Evolutionary conservation across 768 basidiomycete genomes (phyloP).

Genomic region (Serendipita vermifera): DNA sequence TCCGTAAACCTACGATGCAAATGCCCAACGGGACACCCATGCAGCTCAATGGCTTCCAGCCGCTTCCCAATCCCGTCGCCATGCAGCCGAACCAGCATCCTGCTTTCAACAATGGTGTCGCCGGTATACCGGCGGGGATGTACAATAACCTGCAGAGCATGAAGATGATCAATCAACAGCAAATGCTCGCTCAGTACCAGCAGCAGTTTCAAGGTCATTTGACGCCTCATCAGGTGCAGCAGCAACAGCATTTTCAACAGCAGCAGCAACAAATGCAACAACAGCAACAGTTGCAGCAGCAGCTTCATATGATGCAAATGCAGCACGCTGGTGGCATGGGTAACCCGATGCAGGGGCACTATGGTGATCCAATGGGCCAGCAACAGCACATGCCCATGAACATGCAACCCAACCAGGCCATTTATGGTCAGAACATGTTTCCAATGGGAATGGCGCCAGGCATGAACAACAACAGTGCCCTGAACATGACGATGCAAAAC

Average conservation of each 20-base stretch:
- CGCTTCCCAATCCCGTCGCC: neutral
- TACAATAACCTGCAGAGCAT: slow-evolving; percentile 3
- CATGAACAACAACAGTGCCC: neutral
- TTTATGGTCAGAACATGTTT: slow-evolving; percentile 6
- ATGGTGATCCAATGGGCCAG: neutral
- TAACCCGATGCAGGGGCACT: neutral
- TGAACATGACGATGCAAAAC: slow-evolving; percentile 10
- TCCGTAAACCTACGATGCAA: neutral
- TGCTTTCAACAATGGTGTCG: too few relatives aligned
- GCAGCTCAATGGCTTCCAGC: neutral
- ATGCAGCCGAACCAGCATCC: neutral
- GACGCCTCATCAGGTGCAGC: neutral
- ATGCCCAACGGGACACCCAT: neutral
- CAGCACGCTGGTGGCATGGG: neutral
- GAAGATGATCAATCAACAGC: slow-evolving; percentile 5
- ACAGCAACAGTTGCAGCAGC: neutral
- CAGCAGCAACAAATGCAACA: slow-evolving; percentile 6
- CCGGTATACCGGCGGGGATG: neutral
- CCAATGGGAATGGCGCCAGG: neutral
- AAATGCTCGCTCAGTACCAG: neutral
- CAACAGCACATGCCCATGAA: slow-evolving; percentile 9
- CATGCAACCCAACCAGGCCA: slow-evolving; percentile 5
- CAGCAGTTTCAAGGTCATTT: neutral
- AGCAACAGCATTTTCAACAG: neutral
- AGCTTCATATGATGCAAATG: neutral